Conservation (phyloP, 768 basidiomycete species). For the Boletus sp. region DNA sequence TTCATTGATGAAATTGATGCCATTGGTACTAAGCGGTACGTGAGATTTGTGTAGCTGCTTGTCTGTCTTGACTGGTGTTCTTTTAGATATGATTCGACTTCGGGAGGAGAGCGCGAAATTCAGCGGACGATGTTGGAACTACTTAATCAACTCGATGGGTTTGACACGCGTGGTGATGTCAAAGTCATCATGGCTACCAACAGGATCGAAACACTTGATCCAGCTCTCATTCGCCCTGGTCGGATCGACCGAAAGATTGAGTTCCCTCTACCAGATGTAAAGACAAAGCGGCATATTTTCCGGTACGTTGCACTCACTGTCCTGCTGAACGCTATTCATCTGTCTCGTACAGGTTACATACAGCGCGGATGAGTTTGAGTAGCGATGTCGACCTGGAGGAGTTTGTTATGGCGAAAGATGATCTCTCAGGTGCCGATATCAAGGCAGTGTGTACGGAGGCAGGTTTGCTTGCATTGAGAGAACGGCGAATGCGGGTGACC, state of each 20-base stretch:
- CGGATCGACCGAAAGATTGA: conserved; percentile 99
- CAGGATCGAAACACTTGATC: conserved; percentile 94
- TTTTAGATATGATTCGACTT: conserved; percentile 91
- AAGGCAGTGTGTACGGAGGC: conserved; percentile 99
- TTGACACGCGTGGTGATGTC: conserved; percentile 98
- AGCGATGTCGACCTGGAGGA: conserved; percentile 94
- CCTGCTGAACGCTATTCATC: conserved; percentile 4
- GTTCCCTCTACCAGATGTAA: conserved; percentile 94
- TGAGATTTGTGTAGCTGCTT: conserved; percentile 1
- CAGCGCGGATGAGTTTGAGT: conserved; percentile 87
- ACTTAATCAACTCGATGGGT: conserved; percentile 98
- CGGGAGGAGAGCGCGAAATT: conserved; percentile 98
- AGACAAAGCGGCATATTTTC: conserved; percentile 99
- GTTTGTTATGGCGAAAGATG: conserved; percentile 93
- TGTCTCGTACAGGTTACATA: conserved; percentile 62
- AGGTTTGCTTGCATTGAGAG: conserved; percentile 90
- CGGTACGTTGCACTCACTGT: conserved; percentile 42
- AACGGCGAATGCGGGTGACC: conserved; percentile 91
- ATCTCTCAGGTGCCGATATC: conserved; percentile 95
- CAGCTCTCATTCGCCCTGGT: conserved; percentile 95
- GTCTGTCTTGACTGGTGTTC: conserved; percentile 1
- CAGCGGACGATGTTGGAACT: conserved; percentile 99
- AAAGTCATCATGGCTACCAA: conserved; percentile 99
- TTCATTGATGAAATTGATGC: conserved; percentile 99
- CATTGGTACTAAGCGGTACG: conserved; percentile 93